phyloP scores from a whole-genome alignment of 768 basidiomycete genomes.

The Suillus tomentosus region DNA sequence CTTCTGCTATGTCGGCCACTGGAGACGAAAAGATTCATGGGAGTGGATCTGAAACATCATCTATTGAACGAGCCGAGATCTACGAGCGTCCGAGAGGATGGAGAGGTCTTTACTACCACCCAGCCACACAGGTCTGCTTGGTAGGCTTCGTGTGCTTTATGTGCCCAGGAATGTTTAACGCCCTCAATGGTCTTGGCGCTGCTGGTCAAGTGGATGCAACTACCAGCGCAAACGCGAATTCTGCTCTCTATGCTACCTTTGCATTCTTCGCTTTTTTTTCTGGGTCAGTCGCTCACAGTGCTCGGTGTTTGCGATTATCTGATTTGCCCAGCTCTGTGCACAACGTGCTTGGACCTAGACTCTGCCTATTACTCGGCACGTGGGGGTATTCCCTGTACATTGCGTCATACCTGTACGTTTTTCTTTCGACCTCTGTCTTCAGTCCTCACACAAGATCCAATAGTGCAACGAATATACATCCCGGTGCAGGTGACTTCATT shows the following conservation, averaged over 20 bases:
- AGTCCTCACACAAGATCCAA: slow-evolving; percentile 3
- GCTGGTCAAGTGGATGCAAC: slow-evolving; percentile 71
- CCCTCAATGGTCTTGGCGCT: slow-evolving; percentile 76
- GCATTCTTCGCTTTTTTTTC: slow-evolving; percentile 66
- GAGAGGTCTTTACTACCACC: slow-evolving; percentile 59
- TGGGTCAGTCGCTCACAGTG: slow-evolving; percentile 47
- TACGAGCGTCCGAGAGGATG: slow-evolving; percentile 52
- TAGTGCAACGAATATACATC: slow-evolving; percentile 73
- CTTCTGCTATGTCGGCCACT: slow-evolving; percentile 8
- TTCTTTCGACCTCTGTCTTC: background rate
- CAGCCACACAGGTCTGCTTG: slow-evolving; percentile 47
- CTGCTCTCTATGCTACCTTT: slow-evolving; percentile 67
- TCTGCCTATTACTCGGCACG: slow-evolving; percentile 75
- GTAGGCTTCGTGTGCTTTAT: slow-evolving; percentile 70
- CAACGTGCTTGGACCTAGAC: slow-evolving; percentile 75
- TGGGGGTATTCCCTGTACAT: slow-evolving; percentile 78
- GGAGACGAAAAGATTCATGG: slow-evolving; percentile 13
- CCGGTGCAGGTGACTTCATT: slow-evolving; percentile 59
- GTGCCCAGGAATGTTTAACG: slow-evolving; percentile 74
- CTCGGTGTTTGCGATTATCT: background rate
- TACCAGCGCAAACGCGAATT: slow-evolving; percentile 69
- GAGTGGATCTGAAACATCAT: slow-evolving; percentile 4
- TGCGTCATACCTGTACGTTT: slow-evolving; percentile 67
- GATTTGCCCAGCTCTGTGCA: slow-evolving; percentile 60
- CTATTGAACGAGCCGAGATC: slow-evolving; percentile 24